These are phyloP conservation scores for Rutstroemia sydowiana DNA, from an alignment of 2,329 filamentous ascomycete species.

Conservation along the genomic window DNA sequence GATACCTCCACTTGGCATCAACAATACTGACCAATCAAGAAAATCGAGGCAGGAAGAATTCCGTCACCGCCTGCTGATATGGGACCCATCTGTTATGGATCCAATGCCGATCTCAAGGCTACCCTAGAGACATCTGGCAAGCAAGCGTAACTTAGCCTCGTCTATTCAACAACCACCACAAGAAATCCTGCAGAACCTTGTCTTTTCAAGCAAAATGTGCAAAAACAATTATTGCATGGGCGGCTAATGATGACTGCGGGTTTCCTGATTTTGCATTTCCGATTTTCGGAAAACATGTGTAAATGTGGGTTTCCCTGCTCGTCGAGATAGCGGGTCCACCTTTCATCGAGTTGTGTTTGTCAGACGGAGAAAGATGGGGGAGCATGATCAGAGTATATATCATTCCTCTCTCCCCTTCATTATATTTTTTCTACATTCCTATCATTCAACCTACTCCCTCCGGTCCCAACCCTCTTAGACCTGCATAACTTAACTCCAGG, in stretches of 20 bases:
- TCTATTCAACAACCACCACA: background rate
- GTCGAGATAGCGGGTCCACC: background rate
- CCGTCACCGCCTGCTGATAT: constrained; percentile 3
- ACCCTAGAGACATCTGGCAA: background rate
- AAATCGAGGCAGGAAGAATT: background rate
- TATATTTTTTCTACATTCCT: background rate
- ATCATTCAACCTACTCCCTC: background rate
- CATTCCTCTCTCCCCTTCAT: background rate
- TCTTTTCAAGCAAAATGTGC: background rate
- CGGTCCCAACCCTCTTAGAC: background rate
- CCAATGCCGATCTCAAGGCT: constrained; percentile 3
- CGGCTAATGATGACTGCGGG: constrained; percentile 1
- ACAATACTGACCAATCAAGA: background rate
- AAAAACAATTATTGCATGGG: background rate
- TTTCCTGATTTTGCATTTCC: constrained; percentile 2
- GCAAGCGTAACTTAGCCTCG: background rate
- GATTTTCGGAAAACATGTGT: constrained; percentile 7
- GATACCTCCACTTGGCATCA: background rate
- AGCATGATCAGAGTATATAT: constrained; percentile 3
- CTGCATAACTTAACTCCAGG: constrained; percentile 1
- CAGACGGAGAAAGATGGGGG: constrained; percentile 4
- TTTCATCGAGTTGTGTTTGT: background rate
- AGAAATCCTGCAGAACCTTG: too few relatives aligned
- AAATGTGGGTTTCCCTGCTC: constrained; percentile 2
- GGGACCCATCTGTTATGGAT: background rate